Evolutionary conservation across 352 stramenopile species (phyloP).

Genomic region (Globisporangium nunn): DNA sequence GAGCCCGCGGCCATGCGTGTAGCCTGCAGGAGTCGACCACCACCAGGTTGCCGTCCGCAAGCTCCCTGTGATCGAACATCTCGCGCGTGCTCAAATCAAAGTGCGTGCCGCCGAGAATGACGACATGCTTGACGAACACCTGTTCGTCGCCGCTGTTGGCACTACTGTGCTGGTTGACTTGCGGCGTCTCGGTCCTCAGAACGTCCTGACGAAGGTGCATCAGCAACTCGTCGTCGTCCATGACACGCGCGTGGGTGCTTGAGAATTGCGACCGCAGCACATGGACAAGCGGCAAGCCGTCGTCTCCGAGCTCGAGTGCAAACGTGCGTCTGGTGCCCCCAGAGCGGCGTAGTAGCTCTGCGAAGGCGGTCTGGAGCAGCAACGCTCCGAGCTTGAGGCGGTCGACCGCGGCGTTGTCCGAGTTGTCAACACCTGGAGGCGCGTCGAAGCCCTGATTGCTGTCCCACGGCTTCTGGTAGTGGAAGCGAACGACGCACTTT

Average conservation of each 20-base stretch:
- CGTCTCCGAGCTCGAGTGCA: constrained; percentile 36
- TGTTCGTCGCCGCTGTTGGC: neutral
- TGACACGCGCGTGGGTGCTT: constrained; percentile 25
- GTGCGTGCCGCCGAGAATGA: constrained; percentile 54
- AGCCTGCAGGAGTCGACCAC: constrained; percentile 63
- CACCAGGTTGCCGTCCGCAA: constrained; percentile 43
- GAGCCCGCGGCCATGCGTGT: constrained; percentile 44
- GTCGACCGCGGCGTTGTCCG: constrained; percentile 36
- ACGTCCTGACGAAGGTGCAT: constrained; percentile 45
- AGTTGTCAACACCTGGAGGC: constrained; percentile 41
- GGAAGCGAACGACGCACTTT: constrained; percentile 43
- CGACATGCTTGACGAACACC: constrained; percentile 46
- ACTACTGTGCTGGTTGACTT: neutral
- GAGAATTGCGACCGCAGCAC: constrained; percentile 42
- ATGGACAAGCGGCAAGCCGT: constrained; percentile 43
- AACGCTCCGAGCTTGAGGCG: constrained; percentile 49
- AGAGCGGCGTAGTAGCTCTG: constrained; percentile 40
- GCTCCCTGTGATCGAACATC: constrained; percentile 43
- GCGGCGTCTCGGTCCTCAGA: constrained; percentile 12
- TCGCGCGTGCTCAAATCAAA: constrained; percentile 41
- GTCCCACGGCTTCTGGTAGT: constrained; percentile 60
- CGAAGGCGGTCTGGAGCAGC: constrained; percentile 49
- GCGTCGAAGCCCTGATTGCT: constrained; percentile 48
- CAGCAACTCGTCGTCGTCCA: constrained; percentile 50
- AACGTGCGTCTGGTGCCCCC: constrained; percentile 40